Conservation (phyloP, 805 yeast species). For the Zygoascus bituminiphila region DNA sequence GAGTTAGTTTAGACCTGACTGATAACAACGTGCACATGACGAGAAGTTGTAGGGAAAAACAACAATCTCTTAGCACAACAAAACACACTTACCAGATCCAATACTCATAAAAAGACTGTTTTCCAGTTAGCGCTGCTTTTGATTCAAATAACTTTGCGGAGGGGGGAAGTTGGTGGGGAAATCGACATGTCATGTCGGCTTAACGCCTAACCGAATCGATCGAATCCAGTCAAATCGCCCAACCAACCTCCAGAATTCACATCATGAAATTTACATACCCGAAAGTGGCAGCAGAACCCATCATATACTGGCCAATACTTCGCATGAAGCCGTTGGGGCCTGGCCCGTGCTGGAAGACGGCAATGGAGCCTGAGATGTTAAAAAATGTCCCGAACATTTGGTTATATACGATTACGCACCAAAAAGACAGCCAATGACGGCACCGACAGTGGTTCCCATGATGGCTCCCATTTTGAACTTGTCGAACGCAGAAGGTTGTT, state of each 20-base stretch:
- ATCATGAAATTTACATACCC: constrained; percentile 36
- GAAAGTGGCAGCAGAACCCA: constrained; percentile 94
- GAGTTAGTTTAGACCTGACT: no score
- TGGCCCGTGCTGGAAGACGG: constrained; percentile 89
- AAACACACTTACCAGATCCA: constrained; percentile 8
- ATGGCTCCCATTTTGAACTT: constrained; percentile 97
- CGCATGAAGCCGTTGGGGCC: constrained; percentile 97
- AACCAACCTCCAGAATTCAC: background rate
- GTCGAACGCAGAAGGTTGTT: constrained; percentile 74
- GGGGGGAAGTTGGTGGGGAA: no score
- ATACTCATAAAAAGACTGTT: constrained; percentile 4
- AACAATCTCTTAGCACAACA: constrained; percentile 85
- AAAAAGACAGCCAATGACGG: constrained; percentile 87
- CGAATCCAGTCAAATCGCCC: no score
- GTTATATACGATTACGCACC: constrained; percentile 37
- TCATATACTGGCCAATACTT: constrained; percentile 92
- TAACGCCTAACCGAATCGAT: no score
- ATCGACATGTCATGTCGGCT: no score
- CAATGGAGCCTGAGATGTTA: constrained; percentile 47
- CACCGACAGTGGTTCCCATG: constrained; percentile 84
- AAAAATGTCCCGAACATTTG: background rate
- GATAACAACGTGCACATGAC: no score
- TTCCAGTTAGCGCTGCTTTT: background rate
- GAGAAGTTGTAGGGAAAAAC: no score
- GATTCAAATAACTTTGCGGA: no score